Evolutionary conservation across 2,329 filamentous ascomycete species (phyloP).

Genomic region (Thielaviopsis populi): DNA sequence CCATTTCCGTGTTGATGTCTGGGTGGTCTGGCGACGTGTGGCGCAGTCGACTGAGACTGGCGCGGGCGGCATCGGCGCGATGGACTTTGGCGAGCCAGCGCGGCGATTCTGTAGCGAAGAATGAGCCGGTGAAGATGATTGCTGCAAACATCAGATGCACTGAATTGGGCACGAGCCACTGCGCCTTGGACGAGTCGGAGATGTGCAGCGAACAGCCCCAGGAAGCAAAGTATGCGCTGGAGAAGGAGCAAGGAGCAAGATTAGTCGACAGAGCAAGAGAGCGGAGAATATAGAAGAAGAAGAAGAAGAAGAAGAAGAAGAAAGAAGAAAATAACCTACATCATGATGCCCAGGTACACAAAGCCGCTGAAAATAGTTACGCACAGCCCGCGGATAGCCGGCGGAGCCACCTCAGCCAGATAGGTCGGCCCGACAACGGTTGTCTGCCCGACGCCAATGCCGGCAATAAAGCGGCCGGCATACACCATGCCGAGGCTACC

Average conservation of each 20-base stretch:
- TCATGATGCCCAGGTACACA: slow-evolving; percentile 63
- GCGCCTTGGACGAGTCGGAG: slow-evolving; percentile 30
- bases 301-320: background rate
- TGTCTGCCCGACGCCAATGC: slow-evolving; percentile 50
- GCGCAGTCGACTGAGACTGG: slow-evolving; percentile 42
- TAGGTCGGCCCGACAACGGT: slow-evolving; percentile 57
- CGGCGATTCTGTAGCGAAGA: slow-evolving; percentile 55
- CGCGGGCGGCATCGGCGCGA: slow-evolving; percentile 41
- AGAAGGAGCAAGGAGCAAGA: background rate
- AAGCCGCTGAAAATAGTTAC: slow-evolving; percentile 40
- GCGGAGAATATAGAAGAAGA: background rate
- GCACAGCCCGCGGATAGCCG: slow-evolving; percentile 55
- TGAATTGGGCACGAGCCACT: slow-evolving; percentile 54
- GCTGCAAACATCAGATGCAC: slow-evolving; percentile 65
- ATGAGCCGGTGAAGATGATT: slow-evolving; percentile 54
- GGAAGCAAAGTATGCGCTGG: slow-evolving; percentile 54
- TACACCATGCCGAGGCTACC: slow-evolving; percentile 44
- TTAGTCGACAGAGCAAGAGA: background rate
- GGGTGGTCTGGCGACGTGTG: slow-evolving; percentile 46
- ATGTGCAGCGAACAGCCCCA: slow-evolving; percentile 43
- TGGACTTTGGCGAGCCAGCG: slow-evolving; percentile 54
- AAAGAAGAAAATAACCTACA: slow-evolving; percentile 27
- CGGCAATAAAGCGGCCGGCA: slow-evolving; percentile 50
- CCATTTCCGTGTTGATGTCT: slow-evolving; percentile 34
- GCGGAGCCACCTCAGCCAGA: slow-evolving; percentile 56